These are phyloP conservation scores for Sonneratia caseolaris DNA, from an alignment of 345 rosid genomes.

Conservation along the genomic window DNA sequence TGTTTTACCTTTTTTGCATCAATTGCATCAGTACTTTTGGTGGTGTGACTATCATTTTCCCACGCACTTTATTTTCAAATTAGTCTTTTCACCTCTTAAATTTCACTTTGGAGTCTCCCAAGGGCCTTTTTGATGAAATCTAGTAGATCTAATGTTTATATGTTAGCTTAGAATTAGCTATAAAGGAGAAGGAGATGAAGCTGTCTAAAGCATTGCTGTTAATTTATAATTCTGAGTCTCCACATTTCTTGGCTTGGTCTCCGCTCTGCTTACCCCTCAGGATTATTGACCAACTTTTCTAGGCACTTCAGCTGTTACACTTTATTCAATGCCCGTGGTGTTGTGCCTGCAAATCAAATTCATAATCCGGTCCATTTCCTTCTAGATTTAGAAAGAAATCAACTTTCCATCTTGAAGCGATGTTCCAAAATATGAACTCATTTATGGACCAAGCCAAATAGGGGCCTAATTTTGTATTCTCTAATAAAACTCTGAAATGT, in stretches of 20 bases:
- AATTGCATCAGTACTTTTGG: not conserved
- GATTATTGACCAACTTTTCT: not conserved
- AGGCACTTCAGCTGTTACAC: not conserved
- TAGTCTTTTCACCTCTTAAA: not conserved
- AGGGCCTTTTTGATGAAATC: not conserved
- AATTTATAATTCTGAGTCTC: too few relatives aligned
- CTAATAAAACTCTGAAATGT: not conserved
- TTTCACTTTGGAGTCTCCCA: not conserved
- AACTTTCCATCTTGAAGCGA: too few relatives aligned
- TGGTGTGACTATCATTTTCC: not conserved
- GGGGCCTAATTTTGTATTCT: not conserved
- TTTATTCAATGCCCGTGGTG: not conserved
- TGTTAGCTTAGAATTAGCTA: too few relatives aligned
- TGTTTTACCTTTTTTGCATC: too few relatives aligned
- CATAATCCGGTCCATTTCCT: not conserved
- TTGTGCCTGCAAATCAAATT: not conserved
- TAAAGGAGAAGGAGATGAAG: too few relatives aligned
- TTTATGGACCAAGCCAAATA: not conserved
- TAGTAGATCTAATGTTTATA: too few relatives aligned
- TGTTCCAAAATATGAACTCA: too few relatives aligned
- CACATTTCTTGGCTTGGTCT: too few relatives aligned
- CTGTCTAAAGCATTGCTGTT: too few relatives aligned
- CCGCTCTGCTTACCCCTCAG: too few relatives aligned
- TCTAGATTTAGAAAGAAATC: not conserved
- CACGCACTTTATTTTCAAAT: not conserved